phyloP scores from a whole-genome alignment of 2,329 filamentous ascomycete genomes.

The Apiospora malaysiana region DNA sequence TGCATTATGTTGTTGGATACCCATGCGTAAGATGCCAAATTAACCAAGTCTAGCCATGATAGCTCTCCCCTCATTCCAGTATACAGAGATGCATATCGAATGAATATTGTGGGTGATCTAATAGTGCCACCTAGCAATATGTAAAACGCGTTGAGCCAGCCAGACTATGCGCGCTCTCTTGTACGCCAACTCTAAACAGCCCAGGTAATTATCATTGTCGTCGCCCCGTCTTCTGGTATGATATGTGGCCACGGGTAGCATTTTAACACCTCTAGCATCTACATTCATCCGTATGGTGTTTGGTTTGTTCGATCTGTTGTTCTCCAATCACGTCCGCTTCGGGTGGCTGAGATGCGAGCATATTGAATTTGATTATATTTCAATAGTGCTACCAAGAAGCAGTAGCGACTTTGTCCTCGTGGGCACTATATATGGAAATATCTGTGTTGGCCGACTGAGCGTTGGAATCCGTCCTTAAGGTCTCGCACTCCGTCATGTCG shows the following conservation, averaged over 20 bases:
- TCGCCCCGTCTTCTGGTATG: background rate
- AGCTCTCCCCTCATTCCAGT: background rate
- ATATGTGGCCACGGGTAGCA: background rate
- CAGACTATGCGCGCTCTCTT: background rate
- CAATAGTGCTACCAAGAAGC: background rate
- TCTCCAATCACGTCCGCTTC: background rate
- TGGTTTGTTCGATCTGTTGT: background rate
- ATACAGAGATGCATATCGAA: background rate
- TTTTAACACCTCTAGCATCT: no score
- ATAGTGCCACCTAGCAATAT: background rate
- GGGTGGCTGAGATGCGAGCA: background rate
- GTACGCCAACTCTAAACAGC: background rate
- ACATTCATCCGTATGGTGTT: no score
- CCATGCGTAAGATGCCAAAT: background rate
- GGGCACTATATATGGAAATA: background rate
- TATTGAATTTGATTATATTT: background rate
- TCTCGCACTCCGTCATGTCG: no score
- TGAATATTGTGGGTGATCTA: background rate
- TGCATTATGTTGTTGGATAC: background rate
- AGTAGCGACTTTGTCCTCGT: background rate
- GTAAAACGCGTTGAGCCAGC: background rate
- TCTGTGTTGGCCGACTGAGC: background rate
- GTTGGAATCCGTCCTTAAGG: background rate
- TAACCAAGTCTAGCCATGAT: background rate
- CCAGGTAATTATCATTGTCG: background rate